phyloP scores from a whole-genome alignment of 495 filamentous ascomycete species.

The Lepraria neglecta region DNA sequence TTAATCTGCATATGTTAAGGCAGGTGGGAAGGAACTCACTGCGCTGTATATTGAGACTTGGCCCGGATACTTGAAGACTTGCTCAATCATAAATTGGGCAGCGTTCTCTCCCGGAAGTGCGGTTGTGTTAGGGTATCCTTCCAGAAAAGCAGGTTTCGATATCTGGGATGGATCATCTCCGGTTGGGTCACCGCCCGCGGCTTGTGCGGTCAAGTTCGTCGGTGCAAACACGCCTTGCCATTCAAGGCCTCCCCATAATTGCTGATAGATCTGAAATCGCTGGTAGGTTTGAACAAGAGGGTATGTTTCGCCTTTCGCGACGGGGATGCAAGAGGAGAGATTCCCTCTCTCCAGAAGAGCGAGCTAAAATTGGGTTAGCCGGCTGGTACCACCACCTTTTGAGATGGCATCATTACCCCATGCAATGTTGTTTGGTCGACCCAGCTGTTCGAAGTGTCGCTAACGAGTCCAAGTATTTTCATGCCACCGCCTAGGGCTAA shows the following conservation, averaged over 20 bases:
- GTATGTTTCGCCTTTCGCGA: constrained; percentile 33
- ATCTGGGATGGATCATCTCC: constrained; percentile 34
- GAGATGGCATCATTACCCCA: constrained; percentile 13
- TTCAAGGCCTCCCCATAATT: constrained; percentile 33
- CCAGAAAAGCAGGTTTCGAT: constrained; percentile 33
- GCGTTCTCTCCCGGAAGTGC: constrained; percentile 22
- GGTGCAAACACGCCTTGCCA: constrained; percentile 36
- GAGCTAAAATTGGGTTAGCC: constrained; percentile 14
- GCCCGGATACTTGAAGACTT: constrained; percentile 37
- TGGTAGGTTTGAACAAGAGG: constrained; percentile 34
- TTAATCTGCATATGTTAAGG: neutral
- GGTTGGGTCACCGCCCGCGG: constrained; percentile 32
- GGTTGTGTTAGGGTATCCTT: constrained; percentile 36
- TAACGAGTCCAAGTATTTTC: constrained; percentile 31
- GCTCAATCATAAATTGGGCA: constrained; percentile 38
- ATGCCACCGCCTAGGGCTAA: constrained; percentile 32
- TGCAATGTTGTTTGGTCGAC: constrained; percentile 33
- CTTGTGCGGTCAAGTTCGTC: constrained; percentile 31
- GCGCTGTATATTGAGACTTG: constrained; percentile 28
- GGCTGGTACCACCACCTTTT: neutral
- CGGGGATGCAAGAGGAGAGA: constrained; percentile 34
- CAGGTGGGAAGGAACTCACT: neutral
- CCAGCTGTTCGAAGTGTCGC: constrained; percentile 36
- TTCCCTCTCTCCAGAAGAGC: constrained; percentile 34
- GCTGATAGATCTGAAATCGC: constrained; percentile 31